A percentile compares a stretch with the other conserved stretches of the same genome.
Evolutionary conservation across 2,329 filamentous ascomycete species (phyloP).

Genomic region (Trichophyton equinum): DNA sequence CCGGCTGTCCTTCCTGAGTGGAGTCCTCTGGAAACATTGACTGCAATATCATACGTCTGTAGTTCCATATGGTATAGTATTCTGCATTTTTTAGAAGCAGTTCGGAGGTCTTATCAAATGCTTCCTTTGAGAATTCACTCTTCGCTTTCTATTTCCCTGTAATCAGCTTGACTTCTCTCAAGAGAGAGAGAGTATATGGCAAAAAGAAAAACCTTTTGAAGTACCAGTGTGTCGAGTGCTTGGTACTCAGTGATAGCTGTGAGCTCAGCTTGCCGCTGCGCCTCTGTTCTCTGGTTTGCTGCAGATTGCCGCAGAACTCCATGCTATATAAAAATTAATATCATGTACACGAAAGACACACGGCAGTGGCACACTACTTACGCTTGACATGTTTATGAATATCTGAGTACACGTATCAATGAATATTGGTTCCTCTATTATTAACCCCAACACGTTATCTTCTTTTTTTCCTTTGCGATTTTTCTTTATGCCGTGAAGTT

Average conservation of each 20-base stretch:
- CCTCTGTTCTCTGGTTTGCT: slow-evolving; percentile 49
- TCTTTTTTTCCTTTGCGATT: neutral
- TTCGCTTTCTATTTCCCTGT: slow-evolving; percentile 24
- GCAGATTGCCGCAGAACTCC: slow-evolving; percentile 60
- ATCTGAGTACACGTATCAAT: neutral
- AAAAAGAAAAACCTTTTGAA: slow-evolving; percentile 42
- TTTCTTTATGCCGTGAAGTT: neutral
- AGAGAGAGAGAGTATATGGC: neutral
- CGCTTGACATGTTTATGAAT: slow-evolving; percentile 21
- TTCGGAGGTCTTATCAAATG: slow-evolving; percentile 33
- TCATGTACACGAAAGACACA: neutral
- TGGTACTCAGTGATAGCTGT: slow-evolving; percentile 67
- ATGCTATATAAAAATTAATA: slow-evolving; percentile 47
- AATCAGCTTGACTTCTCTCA: neutral
- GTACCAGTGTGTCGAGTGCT: slow-evolving; percentile 55
- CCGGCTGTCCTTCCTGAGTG: slow-evolving; percentile 22
- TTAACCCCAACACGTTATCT: neutral
- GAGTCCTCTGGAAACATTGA: slow-evolving; percentile 39
- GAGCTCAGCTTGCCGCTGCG: slow-evolving; percentile 58
- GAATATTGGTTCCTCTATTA: neutral
- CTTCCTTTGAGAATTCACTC: slow-evolving; percentile 31
- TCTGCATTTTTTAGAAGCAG: slow-evolving; percentile 36
- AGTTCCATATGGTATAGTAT: slow-evolving; percentile 40
- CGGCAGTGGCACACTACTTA: slow-evolving; percentile 13
- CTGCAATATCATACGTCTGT: slow-evolving; percentile 55